Percentiles rank a stretch among this genome's conserved stretches.
phyloP scores from a whole-genome alignment of 345 rosid species.

The Cardamine occulta region DNA sequence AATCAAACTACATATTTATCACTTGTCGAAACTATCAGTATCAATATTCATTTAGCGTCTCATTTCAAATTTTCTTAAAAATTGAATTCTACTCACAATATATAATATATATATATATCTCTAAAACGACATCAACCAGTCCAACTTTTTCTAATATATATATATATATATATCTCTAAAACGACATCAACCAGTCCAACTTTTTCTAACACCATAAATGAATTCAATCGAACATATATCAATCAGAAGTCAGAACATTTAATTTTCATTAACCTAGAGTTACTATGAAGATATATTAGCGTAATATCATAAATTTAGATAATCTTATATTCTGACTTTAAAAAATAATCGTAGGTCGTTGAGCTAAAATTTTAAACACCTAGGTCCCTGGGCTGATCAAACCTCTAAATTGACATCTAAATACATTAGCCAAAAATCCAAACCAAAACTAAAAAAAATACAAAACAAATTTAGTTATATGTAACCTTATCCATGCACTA shows the following conservation, averaged over 20 bases:
- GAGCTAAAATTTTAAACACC: background rate
- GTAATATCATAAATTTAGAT: background rate
- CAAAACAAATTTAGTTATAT: background rate
- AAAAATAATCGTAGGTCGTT: background rate
- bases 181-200: background rate
- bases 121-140: background rate
- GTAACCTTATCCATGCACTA: constrained; percentile 28
- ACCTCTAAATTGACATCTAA: constrained; percentile 24
- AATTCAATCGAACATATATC: background rate
- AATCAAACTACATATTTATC: background rate
- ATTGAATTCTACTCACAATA: background rate
- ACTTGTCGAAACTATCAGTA: no score
- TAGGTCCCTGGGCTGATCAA: constrained; percentile 5
- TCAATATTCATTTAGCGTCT: no score
- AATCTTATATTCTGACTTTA: background rate
- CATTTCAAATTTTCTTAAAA: background rate
- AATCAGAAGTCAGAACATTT: background rate
- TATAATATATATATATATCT: no score
- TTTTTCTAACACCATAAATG: background rate
- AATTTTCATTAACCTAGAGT: background rate
- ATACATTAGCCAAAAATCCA: background rate
- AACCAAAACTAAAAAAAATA: background rate
- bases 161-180: no score
- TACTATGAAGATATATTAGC: background rate
- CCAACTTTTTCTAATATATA: no score